Conservation (phyloP, 257 asterid genomes). For the Striga asiatica region DNA sequence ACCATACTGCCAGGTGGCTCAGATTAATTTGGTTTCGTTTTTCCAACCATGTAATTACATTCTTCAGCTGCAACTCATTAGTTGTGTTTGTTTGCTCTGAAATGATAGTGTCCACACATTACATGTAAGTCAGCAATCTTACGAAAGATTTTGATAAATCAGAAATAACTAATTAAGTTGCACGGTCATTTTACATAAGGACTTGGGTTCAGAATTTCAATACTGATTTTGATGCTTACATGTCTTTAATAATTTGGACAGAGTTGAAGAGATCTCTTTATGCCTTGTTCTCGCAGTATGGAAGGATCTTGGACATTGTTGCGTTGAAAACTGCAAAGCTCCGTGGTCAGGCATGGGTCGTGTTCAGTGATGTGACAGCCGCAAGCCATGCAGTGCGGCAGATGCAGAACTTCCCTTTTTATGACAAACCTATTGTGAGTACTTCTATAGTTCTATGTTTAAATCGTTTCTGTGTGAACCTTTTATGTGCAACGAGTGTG, state of each 20-base stretch:
- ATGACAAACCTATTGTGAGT: slow-evolving; percentile 91
- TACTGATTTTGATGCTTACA: too few species aligned
- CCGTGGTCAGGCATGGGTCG: slow-evolving; percentile 98
- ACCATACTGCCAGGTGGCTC: too few species aligned
- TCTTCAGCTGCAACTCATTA: neutral
- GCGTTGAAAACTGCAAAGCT: slow-evolving; percentile 88
- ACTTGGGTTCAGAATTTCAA: neutral
- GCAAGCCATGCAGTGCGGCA: slow-evolving; percentile 97
- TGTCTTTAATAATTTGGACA: slow-evolving; percentile 38
- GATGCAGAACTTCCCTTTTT: slow-evolving; percentile 95
- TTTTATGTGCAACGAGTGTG: neutral
- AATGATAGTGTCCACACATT: neutral
- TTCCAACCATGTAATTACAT: neutral
- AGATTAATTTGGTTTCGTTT: neutral
- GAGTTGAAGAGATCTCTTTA: slow-evolving; percentile 99
- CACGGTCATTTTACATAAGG: neutral
- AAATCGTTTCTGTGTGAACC: slow-evolving; percentile 6
- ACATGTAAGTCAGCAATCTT: neutral
- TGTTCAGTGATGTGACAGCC: slow-evolving; percentile 87
- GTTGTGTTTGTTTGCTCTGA: neutral
- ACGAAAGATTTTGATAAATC: neutral
- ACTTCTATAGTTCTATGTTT: neutral
- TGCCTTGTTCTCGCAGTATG: slow-evolving; percentile 95
- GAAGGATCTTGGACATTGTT: slow-evolving; percentile 88
- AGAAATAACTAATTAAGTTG: neutral